A percentile compares a stretch with the other conserved stretches of the same genome.
phyloP scores from a whole-genome alignment of 345 rosid genomes.

The Cardiospermum halicacabum region DNA sequence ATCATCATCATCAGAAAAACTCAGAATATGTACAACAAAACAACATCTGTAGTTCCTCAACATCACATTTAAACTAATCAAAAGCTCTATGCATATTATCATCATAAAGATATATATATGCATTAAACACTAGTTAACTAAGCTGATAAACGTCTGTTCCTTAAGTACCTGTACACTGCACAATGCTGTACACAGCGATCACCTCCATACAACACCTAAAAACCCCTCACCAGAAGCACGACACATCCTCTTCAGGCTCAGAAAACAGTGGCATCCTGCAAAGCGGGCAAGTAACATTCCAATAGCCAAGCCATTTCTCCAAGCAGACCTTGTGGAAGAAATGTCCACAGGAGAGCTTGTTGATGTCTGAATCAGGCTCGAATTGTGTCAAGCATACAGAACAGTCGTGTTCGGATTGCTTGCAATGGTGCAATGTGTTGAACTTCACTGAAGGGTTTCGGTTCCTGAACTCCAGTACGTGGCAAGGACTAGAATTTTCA shows the following conservation, averaged over 20 bases:
- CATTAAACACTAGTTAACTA: not conserved
- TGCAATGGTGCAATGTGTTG: constrained; percentile 39
- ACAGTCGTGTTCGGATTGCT: constrained; percentile 53
- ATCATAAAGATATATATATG: no score
- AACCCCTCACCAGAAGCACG: constrained; percentile 43
- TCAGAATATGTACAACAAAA: constrained; percentile 26
- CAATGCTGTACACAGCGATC: constrained; percentile 27
- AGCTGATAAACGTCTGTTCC: not conserved
- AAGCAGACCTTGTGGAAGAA: constrained; percentile 63
- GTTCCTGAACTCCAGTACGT: constrained; percentile 62
- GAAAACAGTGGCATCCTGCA: constrained; percentile 61
- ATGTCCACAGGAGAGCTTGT: constrained; percentile 62
- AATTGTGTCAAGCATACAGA: constrained; percentile 58
- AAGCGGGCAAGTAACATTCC: constrained; percentile 71
- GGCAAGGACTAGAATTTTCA: constrained; percentile 36
- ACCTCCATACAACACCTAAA: constrained; percentile 3
- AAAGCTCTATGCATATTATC: no score
- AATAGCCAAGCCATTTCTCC: constrained; percentile 76
- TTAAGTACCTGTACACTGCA: constrained; percentile 22
- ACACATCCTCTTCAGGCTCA: constrained; percentile 37
- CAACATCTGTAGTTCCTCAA: constrained; percentile 8
- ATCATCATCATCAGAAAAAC: no score
- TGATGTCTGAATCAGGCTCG: constrained; percentile 58
- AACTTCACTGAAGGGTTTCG: constrained; percentile 49
- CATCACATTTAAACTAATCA: constrained; percentile 12